Evolutionary conservation across 176 grass and related monocot species (phyloP).

Genomic region (Carex kokanica): DNA sequence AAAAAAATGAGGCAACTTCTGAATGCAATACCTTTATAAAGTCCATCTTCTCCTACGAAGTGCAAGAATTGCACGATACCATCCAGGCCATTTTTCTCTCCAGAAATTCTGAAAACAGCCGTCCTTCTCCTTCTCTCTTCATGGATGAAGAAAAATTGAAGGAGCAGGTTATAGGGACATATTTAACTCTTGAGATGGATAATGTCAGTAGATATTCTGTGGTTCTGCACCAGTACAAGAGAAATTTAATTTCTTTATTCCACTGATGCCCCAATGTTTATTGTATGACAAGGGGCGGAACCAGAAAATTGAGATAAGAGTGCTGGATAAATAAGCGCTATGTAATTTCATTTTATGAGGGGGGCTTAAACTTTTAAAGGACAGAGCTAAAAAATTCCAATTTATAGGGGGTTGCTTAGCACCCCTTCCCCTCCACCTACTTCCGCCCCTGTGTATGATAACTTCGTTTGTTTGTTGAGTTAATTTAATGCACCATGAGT

Average conservation of each 20-base stretch:
- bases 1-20: background rate
- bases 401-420: too few relatives aligned
- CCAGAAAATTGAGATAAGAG: too few relatives aligned
- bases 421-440: too few relatives aligned
- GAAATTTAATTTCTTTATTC: background rate
- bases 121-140: background rate
- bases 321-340: too few relatives aligned
- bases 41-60: background rate
- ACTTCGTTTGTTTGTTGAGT: background rate
- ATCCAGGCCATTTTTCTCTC: background rate
- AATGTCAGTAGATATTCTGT: background rate
- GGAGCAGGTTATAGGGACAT: background rate
- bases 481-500: background rate
- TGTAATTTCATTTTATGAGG: too few relatives aligned
- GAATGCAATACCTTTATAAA: background rate
- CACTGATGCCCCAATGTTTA: background rate
- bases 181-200: background rate
- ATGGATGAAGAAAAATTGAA: background rate
- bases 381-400: too few relatives aligned
- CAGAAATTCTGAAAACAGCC: background rate
- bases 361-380: too few relatives aligned
- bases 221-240: background rate
- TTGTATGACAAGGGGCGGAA: background rate
- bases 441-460: background rate
- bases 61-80: background rate